These are phyloP conservation scores for Coemansia sp. DNA, from an alignment of 192 early-diverging fungal species.

Conservation along the genomic window DNA sequence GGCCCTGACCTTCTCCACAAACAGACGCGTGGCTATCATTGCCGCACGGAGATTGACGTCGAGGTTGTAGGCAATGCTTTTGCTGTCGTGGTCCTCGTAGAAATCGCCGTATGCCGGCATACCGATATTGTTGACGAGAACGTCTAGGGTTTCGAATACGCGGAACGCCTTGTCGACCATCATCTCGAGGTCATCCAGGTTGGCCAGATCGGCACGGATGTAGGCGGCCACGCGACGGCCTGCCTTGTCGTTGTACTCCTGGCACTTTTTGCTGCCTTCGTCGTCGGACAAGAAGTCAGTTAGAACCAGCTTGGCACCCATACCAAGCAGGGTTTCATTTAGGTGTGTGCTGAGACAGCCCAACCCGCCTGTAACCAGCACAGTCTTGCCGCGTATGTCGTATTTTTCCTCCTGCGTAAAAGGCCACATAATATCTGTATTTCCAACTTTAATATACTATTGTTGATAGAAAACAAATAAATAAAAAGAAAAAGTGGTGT, in stretches of 20 bases:
- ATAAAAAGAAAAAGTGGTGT: background rate
- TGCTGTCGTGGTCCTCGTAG: conserved; percentile 23
- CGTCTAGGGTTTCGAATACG: conserved; percentile 34
- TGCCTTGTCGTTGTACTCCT: conserved; percentile 7
- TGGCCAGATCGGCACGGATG: conserved; percentile 26
- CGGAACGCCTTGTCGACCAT: conserved; percentile 34
- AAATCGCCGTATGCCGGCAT: conserved; percentile 17
- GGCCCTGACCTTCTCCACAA: conserved; percentile 25
- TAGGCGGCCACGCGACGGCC: conserved; percentile 9
- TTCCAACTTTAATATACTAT: background rate
- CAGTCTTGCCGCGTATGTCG: conserved; percentile 23
- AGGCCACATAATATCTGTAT: background rate
- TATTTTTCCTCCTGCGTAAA: background rate
- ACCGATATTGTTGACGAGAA: conserved; percentile 26
- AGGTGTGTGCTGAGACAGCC: conserved; percentile 24
- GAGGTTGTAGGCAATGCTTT: conserved; percentile 25
- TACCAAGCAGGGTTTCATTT: conserved; percentile 1
- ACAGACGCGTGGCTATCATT: conserved; percentile 37
- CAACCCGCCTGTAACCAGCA: conserved; percentile 34
- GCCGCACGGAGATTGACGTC: conserved; percentile 39
- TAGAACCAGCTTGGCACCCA: conserved; percentile 23
- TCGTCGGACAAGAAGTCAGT: conserved; percentile 23
- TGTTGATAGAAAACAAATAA: too few relatives aligned
- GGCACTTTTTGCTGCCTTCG: conserved; percentile 22
- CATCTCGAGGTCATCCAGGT: conserved; percentile 20